Conservation (phyloP, 805 yeast species). For the Naumovozyma castellii region DNA sequence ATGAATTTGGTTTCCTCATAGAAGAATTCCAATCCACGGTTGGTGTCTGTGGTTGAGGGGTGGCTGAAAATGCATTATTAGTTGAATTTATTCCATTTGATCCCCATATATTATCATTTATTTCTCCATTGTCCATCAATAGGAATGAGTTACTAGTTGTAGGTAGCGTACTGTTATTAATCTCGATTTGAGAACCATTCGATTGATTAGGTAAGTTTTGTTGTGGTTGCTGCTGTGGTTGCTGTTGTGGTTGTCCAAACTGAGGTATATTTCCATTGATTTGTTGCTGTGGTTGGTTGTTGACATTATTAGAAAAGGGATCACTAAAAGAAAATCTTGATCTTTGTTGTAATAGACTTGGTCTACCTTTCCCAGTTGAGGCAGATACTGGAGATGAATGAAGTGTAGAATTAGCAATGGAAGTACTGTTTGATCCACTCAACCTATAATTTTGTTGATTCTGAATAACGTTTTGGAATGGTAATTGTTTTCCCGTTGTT, state of each 20-base stretch:
- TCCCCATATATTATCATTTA: slow-evolving; percentile 30
- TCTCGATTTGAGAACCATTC: not conserved
- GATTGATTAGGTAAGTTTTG: slow-evolving; percentile 2
- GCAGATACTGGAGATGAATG: slow-evolving; percentile 2
- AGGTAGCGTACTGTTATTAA: slow-evolving; percentile 11
- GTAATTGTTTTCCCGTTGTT: slow-evolving; percentile 20
- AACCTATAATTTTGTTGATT: not conserved
- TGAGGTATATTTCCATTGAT: not conserved
- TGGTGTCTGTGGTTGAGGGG: slow-evolving; percentile 24
- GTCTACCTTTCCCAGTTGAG: slow-evolving; percentile 1
- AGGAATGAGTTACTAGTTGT: slow-evolving; percentile 34
- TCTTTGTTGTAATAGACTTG: slow-evolving; percentile 47
- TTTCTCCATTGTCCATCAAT: slow-evolving; percentile 33
- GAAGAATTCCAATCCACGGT: slow-evolving; percentile 23
- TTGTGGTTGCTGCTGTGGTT: slow-evolving; percentile 5
- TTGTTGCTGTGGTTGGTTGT: slow-evolving; percentile 7
- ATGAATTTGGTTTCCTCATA: slow-evolving; percentile 1
- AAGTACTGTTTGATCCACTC: slow-evolving; percentile 1
- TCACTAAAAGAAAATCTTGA: slow-evolving; percentile 65
- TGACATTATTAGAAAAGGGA: slow-evolving; percentile 38
- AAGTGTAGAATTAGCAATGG: not conserved
- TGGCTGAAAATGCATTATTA: slow-evolving; percentile 8
- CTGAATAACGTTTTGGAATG: slow-evolving; percentile 4
- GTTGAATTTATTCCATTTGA: slow-evolving; percentile 23
- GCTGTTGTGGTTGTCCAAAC: slow-evolving; percentile 1